Evolutionary conservation across 805 yeast species (phyloP).

Genomic region (Sugiyamaella boreocaroliniensis): DNA sequence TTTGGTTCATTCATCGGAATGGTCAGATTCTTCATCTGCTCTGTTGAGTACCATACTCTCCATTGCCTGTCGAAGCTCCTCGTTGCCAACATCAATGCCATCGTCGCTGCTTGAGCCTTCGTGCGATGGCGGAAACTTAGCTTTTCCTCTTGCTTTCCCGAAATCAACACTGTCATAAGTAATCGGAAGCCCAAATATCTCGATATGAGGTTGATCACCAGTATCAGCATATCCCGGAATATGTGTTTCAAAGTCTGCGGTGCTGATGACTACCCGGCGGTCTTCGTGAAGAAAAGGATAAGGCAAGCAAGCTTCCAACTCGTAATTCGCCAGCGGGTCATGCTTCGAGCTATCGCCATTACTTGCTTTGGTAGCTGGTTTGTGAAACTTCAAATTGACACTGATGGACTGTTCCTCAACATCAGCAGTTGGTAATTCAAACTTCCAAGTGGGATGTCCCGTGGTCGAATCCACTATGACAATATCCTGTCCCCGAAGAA

Average conservation of each 20-base stretch:
- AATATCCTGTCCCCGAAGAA: conserved; percentile 2
- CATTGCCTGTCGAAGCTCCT: conserved; percentile 17
- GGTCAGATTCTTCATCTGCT: background rate
- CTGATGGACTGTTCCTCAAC: background rate
- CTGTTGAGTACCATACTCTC: conserved; percentile 16
- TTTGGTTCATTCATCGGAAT: too few relatives aligned
- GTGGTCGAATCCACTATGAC: conserved; percentile 10
- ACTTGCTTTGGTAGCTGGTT: conserved; percentile 4
- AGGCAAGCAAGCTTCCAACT: conserved; percentile 24
- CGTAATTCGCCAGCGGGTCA: conserved; percentile 23
- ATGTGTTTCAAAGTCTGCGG: background rate
- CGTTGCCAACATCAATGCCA: conserved; percentile 7
- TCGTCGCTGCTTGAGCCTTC: background rate
- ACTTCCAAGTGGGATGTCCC: conserved; percentile 31
- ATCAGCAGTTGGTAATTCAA: conserved; percentile 36
- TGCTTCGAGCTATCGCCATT: background rate
- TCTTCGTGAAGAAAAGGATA: conserved; percentile 24
- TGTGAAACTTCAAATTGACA: background rate
- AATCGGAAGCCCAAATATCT: conserved; percentile 13
- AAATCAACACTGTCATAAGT: conserved; percentile 15
- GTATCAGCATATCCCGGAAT: background rate
- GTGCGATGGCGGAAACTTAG: conserved; percentile 15
- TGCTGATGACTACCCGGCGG: conserved; percentile 16
- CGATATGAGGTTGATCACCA: background rate
- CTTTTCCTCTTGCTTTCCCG: conserved; percentile 22